Percentiles rank a stretch among this genome's conserved stretches.
These are phyloP conservation scores for Globisporangium cylindrosporum DNA, from an alignment of 352 stramenopile genomes.

Conservation along the genomic window DNA sequence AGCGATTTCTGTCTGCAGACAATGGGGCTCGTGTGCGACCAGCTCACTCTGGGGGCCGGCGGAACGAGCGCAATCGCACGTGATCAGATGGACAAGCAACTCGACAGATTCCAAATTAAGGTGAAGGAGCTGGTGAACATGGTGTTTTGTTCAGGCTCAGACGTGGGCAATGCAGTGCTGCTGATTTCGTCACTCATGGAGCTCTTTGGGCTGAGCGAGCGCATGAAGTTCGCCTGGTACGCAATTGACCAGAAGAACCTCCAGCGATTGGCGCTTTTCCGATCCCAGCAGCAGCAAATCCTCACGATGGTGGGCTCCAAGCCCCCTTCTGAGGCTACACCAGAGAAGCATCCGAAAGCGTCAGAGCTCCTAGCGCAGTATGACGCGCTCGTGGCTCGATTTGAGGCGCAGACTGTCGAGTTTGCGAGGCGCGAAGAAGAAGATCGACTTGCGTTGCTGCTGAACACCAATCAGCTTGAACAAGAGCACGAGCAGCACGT, in stretches of 20 bases:
- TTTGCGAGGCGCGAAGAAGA: slow-evolving; percentile 20
- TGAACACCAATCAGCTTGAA: slow-evolving; percentile 9
- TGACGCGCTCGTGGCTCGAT: not conserved
- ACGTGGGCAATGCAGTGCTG: not conserved
- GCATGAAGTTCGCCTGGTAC: slow-evolving; percentile 44
- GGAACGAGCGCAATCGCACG: slow-evolving; percentile 22
- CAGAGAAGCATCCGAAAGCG: not conserved
- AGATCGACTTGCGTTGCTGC: slow-evolving; percentile 7
- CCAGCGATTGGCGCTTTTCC: slow-evolving; percentile 27
- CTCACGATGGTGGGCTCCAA: not conserved
- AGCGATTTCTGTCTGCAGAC: slow-evolving; percentile 59
- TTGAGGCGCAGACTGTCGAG: slow-evolving; percentile 8
- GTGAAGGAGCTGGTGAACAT: slow-evolving; percentile 20
- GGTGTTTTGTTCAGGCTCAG: not conserved
- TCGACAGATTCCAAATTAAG: slow-evolving; percentile 38
- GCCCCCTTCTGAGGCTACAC: not conserved
- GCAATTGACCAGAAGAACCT: slow-evolving; percentile 49
- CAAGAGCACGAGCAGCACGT: slow-evolving; percentile 5
- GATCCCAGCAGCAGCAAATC: slow-evolving; percentile 8
- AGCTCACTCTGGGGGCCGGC: slow-evolving; percentile 32
- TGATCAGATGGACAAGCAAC: slow-evolving; percentile 39
- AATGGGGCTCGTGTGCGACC: slow-evolving; percentile 44
- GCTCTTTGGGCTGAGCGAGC: slow-evolving; percentile 43
- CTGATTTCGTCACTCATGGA: slow-evolving; percentile 27
- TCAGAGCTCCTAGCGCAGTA: not conserved